Conservation (phyloP, 1,284 basidiomycete genomes). For the Agaricales sp. region DNA sequence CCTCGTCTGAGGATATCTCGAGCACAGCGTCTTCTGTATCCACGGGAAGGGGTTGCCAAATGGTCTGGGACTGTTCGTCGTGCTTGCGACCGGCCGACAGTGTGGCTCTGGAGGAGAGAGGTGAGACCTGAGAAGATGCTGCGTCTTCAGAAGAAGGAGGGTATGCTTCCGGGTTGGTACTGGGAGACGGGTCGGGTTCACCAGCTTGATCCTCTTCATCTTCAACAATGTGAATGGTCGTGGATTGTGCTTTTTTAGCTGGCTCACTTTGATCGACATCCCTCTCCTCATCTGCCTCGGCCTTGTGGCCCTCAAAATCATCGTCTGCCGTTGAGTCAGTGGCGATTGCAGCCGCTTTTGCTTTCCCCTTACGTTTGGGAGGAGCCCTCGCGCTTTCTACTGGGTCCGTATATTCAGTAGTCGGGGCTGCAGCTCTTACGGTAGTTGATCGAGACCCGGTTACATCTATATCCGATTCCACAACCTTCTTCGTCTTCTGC, state of each 20-base stretch:
- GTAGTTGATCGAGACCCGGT: background rate
- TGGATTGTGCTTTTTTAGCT: background rate
- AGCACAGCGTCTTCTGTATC: background rate
- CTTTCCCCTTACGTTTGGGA: background rate
- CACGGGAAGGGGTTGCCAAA: background rate
- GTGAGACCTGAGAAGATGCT: background rate
- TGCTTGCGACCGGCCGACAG: background rate
- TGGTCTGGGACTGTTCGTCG: background rate
- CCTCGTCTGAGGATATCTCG: background rate
- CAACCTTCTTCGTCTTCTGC: background rate
- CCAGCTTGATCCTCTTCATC: constrained; percentile 10
- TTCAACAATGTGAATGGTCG: background rate
- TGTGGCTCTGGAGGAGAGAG: background rate
- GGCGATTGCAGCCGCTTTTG: background rate
- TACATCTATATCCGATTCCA: background rate
- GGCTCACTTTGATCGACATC: background rate
- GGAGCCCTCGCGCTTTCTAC: background rate
- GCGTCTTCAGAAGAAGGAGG: background rate
- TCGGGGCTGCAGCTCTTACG: background rate
- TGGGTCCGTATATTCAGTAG: background rate
- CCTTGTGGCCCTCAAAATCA: constrained; percentile 19
- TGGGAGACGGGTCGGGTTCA: constrained; percentile 1
- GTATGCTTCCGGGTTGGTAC: too few species aligned
- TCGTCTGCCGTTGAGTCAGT: constrained; percentile 8
- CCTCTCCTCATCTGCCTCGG: constrained; percentile 12